Evolutionary conservation across 208 protist species (phyloP).

Genomic region (Trypanosoma boissoni): DNA sequence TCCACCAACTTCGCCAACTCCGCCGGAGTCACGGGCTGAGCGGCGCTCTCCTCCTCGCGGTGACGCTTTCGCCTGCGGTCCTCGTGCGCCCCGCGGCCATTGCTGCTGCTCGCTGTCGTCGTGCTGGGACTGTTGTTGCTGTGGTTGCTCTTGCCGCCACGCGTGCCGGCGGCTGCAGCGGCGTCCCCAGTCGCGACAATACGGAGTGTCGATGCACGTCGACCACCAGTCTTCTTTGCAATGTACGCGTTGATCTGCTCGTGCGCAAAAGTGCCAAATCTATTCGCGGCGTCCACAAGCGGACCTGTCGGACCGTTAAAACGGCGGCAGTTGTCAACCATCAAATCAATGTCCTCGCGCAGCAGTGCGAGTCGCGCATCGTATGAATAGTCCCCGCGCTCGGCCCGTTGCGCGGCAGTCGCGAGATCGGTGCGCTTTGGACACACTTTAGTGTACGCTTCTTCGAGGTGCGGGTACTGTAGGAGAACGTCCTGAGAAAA

Average conservation of each 20-base stretch:
- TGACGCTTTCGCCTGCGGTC: neutral
- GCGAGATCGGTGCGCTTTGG: slow-evolving; percentile 72
- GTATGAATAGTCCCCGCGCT: slow-evolving; percentile 54
- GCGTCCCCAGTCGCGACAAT: slow-evolving; percentile 17
- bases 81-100: neutral
- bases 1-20: slow-evolving; percentile 59
- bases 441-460: slow-evolving; percentile 70
- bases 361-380: slow-evolving; percentile 53
- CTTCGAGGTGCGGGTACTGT: slow-evolving; percentile 71
- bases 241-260: slow-evolving; percentile 63
- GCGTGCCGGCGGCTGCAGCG: neutral
- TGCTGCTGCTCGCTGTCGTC: slow-evolving; percentile 3
- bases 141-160: slow-evolving; percentile 1
- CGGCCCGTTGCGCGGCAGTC: slow-evolving; percentile 60
- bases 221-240: slow-evolving; percentile 49
- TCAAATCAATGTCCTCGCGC: slow-evolving; percentile 65
- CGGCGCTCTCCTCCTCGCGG: slow-evolving; percentile 1
- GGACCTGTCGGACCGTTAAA: slow-evolving; percentile 68
- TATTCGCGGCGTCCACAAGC: slow-evolving; percentile 43
- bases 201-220: slow-evolving; percentile 60
- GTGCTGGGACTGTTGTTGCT: neutral
- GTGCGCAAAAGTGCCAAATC: slow-evolving; percentile 68
- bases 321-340: slow-evolving; percentile 81
- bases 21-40: neutral
- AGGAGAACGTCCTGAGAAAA: slow-evolving; percentile 76